Evolutionary conservation across 257 asterid genomes (phyloP), one percentile per base, ranked within the genome.

Genomic region (Ilex asprella): DNA sequence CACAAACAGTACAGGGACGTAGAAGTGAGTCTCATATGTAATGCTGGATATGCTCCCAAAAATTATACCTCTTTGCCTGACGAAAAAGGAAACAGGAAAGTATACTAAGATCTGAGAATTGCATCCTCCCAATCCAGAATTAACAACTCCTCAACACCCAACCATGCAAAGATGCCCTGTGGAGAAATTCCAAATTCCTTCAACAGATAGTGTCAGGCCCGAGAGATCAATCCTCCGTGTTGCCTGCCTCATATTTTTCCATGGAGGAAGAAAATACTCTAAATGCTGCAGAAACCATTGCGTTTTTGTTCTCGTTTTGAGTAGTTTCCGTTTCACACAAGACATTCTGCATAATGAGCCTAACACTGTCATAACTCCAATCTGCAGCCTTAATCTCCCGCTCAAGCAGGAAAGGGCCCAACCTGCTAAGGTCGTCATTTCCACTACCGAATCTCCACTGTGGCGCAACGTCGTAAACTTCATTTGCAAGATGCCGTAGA

Each of bases 111-210:
- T 39, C 15, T 16, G 63, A 68, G 61, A 54, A 54, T 61, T 62
- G 55, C 73, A 68, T 41, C 61, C 73, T 54, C 35, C 60, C 15
- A 43, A 31, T 7, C 71, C 59, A 1, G 65, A 59, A 49, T 30
- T 41, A 67, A 27, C 5, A 16, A 47, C 13, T 50, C 57, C 62
- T 32, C 61, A 50, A 32, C 67, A 67, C 3, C 58, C 73, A 4
- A 61, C 50, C 62, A 68, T 44, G 52, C 67, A 68, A 61, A 68
- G 73, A 10, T 54, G 67, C 50, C 73, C 73, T 31, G 47, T 61
- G 0, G 67, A 54, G 67, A 62, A 50, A 46, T 68, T 66, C 73
- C 73, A 54, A 15, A 61, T 68, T 43, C 73, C 73, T 46, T 68
- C 73, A 30, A 68, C 39, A 2, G 67, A 60, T 46, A 68, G 16